Evolutionary conservation across 352 stramenopile genomes (phyloP).

Genomic region (Detonula confervacea): DNA sequence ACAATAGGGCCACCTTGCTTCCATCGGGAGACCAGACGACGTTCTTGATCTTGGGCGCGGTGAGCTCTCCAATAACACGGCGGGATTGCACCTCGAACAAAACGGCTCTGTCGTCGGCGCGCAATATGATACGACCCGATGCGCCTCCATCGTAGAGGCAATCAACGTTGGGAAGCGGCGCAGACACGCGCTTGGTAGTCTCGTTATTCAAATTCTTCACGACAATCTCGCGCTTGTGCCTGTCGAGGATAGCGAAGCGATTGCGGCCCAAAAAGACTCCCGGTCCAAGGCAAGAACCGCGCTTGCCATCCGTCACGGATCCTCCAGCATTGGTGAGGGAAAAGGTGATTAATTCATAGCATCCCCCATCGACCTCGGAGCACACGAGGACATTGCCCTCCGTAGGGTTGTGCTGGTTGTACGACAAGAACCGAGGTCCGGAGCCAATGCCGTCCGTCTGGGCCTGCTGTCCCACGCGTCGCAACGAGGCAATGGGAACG

Average conservation of each 20-base stretch:
- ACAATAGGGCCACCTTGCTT: slow-evolving; percentile 95
- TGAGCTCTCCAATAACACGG: slow-evolving; percentile 94
- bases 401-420: slow-evolving; percentile 95
- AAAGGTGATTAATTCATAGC: slow-evolving; percentile 98
- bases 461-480: slow-evolving; percentile 86
- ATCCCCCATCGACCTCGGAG: slow-evolving; percentile 95
- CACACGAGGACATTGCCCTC: slow-evolving; percentile 95
- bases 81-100: slow-evolving; percentile 98
- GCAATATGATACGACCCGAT: slow-evolving; percentile 96
- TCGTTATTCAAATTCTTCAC: slow-evolving; percentile 99
- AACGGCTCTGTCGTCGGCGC: slow-evolving; percentile 96
- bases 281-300: slow-evolving; percentile 91
- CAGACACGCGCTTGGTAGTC: slow-evolving; percentile 96
- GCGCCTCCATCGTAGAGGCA: slow-evolving; percentile 95
- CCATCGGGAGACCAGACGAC: slow-evolving; percentile 97
- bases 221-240: slow-evolving; percentile 92
- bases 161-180: slow-evolving; percentile 94
- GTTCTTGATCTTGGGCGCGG: slow-evolving; percentile 96
- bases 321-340: slow-evolving; percentile 79
- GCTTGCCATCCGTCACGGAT: slow-evolving; percentile 89
- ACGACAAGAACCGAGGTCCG: slow-evolving; percentile 92
- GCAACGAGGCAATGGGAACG: slow-evolving; percentile 87
- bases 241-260: slow-evolving; percentile 98
- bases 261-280: slow-evolving; percentile 97
- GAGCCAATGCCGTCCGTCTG: slow-evolving; percentile 91